Base-by-base conservation (phyloP, 2,329 filamentous ascomycete species). In the Paracorniculantispora psalliotae region DNA sequence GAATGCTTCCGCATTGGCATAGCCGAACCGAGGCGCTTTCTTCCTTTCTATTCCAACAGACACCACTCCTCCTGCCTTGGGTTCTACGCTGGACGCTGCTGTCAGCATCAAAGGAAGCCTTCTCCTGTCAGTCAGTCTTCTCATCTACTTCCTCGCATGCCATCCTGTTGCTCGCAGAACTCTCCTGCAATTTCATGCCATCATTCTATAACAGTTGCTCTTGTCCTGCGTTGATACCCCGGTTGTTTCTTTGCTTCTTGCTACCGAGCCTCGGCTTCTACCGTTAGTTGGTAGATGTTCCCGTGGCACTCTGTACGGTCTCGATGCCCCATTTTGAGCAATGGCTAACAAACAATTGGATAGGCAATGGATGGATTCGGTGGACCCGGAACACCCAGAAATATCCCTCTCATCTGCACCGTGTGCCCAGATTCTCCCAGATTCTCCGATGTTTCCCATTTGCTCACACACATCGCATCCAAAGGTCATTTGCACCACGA, bases 361-460 rank as follows among this genome's bases (percentile, higher is more conserved):
- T 26, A 75, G 72, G 64, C 62, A 57, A 79, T 80, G 78, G 73
- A 60, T 19, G 44, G 25, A 41, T 60, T 51, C 39, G 46, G 30
- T 37, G 47, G 47, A 12, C 21, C 33, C n/a, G 23, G 30, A 8
- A 59, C 61, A 12, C 69, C 61, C 63, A 70, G 65, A 59, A 66
- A 70, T 50, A 87, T 92, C 61, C 85, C 89, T 59, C 84, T 97
- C 51, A 76, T 85, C 65, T 97, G 93, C 83, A 86, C 81, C 68
- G 87, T 96, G 65, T 97, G 93, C 71, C 88, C 89, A 37, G 90
- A 88, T 65, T 82, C 82, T 61, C 90, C 91, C 41, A 83, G 76
- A 30, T 97, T 97, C 75, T 96, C 91, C 59, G 93, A 97, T 73
- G 80, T 92, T 47, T 96, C 92, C 35, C 93, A 97, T 72, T 79